These are phyloP conservation scores for Trichosporon sp. DNA, from an alignment of 1,284 basidiomycete species.

Conservation along the genomic window DNA sequence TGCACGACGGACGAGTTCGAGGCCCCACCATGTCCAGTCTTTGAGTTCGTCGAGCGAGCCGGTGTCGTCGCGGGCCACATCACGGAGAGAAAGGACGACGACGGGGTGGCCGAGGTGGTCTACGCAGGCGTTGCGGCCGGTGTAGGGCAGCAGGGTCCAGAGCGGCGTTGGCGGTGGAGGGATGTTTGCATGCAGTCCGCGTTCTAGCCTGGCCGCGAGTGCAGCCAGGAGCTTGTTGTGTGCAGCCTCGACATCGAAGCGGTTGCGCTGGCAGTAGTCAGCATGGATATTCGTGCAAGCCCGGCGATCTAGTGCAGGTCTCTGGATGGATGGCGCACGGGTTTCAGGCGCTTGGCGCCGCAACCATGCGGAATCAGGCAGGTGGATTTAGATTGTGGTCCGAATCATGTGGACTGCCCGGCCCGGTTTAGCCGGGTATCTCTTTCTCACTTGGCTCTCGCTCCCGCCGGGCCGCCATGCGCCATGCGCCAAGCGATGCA, in stretches of 20 bases:
- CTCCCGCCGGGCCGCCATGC: too few species aligned
- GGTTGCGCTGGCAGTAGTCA: slow-evolving; percentile 29
- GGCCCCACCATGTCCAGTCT: slow-evolving; percentile 44
- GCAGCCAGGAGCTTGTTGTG: slow-evolving; percentile 25
- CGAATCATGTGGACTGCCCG: not conserved
- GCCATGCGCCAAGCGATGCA: too few species aligned
- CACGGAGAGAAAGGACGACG: slow-evolving; percentile 35
- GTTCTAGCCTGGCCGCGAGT: slow-evolving; percentile 22
- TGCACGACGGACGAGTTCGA: slow-evolving; percentile 35
- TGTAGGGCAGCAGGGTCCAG: slow-evolving; percentile 37
- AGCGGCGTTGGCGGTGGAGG: slow-evolving; percentile 27
- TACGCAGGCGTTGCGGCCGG: slow-evolving; percentile 17
- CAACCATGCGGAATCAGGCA: not conserved
- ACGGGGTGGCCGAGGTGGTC: slow-evolving; percentile 38
- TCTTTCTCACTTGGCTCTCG: not conserved
- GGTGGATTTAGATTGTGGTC: not conserved
- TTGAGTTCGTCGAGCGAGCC: slow-evolving; percentile 39
- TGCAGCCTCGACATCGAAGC: slow-evolving; percentile 31
- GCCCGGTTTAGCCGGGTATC: not conserved
- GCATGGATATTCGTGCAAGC: too few species aligned
- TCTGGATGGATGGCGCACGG: too few species aligned
- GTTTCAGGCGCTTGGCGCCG: not conserved
- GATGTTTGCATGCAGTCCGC: slow-evolving; percentile 27
- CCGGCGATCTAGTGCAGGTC: too few species aligned
- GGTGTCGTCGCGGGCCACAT: slow-evolving; percentile 32